Base-by-base conservation (phyloP, 2,329 filamentous ascomycete species). In the Aureobasidium melanogenum region DNA sequence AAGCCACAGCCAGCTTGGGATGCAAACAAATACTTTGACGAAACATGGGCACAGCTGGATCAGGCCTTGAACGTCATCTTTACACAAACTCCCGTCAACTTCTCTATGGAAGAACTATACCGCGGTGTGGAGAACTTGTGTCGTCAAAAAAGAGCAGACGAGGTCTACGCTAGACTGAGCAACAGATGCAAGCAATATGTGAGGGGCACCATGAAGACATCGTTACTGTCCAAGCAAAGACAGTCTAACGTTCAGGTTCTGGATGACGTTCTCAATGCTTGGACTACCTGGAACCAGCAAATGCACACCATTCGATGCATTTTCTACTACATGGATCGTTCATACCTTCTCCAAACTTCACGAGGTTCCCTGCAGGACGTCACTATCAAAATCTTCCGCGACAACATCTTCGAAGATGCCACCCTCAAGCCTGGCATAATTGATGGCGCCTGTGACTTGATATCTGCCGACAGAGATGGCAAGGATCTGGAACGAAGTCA, bases 281-380 rank as follows among this genome's bases (percentile, higher is more conserved):
- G 94, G 93, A 80, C 81, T 61, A 79, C 78, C 24, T 99, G 93
- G 92, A 88, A 86, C 67, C 77, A 81, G 43, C 88, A 94, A 73
- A 80, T 91, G 75, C 83, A 86, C 66, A 86, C 87, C 15, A 84
- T 99, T 57, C 85, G 91, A 52, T 93, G 89, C 65, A 88, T 95
- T 41, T 97, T 97, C 75, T 96, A 91, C 76, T 99, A 92, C 70
- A 82, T 99, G 66, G 93, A 99, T 72, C 86, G 94, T 64, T 89
- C 91, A 2, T 97, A 91, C 70, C 80, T 99, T 8, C 79, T 96
- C 2, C 86, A 88, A 62, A 85, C 86, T 48, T 85, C 87, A 66
- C 84, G 87, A 24, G 80, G 82, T 10, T 88, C 88, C 36, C 84
- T 99, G 61, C 88, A 92, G 69, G 90, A 96, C 69, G 86, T 96